A percentile compares a stretch with the other conserved stretches of the same genome.
Evolutionary conservation across 495 filamentous ascomycete species (phyloP).

Genomic region (Chlorociboria aeruginascens): DNA sequence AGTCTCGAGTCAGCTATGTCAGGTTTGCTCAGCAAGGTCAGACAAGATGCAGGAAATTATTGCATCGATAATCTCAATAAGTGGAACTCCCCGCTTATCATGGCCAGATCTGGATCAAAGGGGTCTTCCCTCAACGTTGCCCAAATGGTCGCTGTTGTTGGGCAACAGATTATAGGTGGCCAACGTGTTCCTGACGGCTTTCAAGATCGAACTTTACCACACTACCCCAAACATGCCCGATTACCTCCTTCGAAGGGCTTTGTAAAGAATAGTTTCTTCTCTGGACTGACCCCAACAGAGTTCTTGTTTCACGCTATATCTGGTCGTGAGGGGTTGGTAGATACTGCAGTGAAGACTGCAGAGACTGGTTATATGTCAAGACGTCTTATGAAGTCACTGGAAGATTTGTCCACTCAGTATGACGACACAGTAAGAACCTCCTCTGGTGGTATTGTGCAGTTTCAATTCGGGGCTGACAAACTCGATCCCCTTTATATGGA

Average conservation of each 20-base stretch:
- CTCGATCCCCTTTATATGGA: slow-evolving; percentile 97
- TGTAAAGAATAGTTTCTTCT: slow-evolving; percentile 94
- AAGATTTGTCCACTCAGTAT: slow-evolving; percentile 85
- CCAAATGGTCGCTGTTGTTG: slow-evolving; percentile 96
- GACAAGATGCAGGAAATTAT: slow-evolving; percentile 78
- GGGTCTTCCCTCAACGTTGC: slow-evolving; percentile 95
- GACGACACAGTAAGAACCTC: slow-evolving; percentile 92
- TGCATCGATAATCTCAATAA: slow-evolving; percentile 83
- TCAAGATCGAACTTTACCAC: slow-evolving; percentile 85
- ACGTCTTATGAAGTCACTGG: slow-evolving; percentile 93
- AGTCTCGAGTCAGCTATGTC: slow-evolving; percentile 87
- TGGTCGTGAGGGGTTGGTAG: slow-evolving; percentile 94
- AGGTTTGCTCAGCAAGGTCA: slow-evolving; percentile 80
- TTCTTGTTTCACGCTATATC: slow-evolving; percentile 98
- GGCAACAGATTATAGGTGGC: slow-evolving; percentile 93
- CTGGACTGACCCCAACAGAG: slow-evolving; percentile 77
- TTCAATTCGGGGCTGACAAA: slow-evolving; percentile 92
- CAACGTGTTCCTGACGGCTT: slow-evolving; percentile 93
- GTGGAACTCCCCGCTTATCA: slow-evolving; percentile 88
- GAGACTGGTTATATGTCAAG: slow-evolving; percentile 99
- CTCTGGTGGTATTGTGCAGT: slow-evolving; percentile 76
- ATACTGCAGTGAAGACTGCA: slow-evolving; percentile 99
- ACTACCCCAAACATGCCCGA: slow-evolving; percentile 87
- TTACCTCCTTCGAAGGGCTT: slow-evolving; percentile 92
- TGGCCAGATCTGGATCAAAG: slow-evolving; percentile 96